Conservation (phyloP, 768 basidiomycete genomes). For the Lentinula raphanica region DNA sequence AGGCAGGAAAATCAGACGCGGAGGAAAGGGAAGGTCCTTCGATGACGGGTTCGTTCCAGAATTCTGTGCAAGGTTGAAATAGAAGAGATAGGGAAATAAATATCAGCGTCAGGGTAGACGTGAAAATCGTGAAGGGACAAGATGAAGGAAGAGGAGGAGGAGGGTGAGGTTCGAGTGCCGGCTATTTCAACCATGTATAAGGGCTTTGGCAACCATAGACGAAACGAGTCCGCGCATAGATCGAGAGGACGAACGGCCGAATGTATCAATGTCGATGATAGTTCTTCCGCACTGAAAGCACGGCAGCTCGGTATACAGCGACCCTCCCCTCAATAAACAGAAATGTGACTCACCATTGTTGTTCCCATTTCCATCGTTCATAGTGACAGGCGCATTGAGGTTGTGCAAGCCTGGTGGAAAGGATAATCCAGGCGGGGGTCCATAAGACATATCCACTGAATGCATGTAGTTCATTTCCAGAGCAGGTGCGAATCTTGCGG, state of each 20-base stretch:
- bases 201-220: slow-evolving; percentile 4
- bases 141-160: slow-evolving; percentile 35
- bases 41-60: slow-evolving; percentile 16
- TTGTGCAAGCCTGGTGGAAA: slow-evolving; percentile 35
- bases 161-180: neutral
- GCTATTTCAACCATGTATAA: slow-evolving; percentile 4
- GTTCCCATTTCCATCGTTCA: slow-evolving; percentile 31
- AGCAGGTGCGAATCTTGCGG: slow-evolving; percentile 54
- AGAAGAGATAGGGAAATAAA: slow-evolving; percentile 20
- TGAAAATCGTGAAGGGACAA: slow-evolving; percentile 38
- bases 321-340: slow-evolving; percentile 66
- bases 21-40: slow-evolving; percentile 44
- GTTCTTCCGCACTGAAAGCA: slow-evolving; percentile 87
- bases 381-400: slow-evolving; percentile 20
- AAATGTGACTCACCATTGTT: slow-evolving; percentile 64
- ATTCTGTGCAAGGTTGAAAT: slow-evolving; percentile 33
- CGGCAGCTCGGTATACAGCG: slow-evolving; percentile 82
- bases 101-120: slow-evolving; percentile 50
- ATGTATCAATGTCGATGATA: slow-evolving; percentile 62
- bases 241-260: slow-evolving; percentile 28
- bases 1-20: slow-evolving; percentile 71
- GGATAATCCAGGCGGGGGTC: slow-evolving; percentile 66
- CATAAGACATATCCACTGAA: slow-evolving; percentile 35
- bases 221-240: slow-evolving; percentile 32
- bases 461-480: slow-evolving; percentile 25